A percentile compares a stretch with the other conserved stretches of the same genome.
These are phyloP conservation scores for Climacium dendroides DNA, from an alignment of 225 moss, liverwort and hornwort species.

Conservation along the genomic window DNA sequence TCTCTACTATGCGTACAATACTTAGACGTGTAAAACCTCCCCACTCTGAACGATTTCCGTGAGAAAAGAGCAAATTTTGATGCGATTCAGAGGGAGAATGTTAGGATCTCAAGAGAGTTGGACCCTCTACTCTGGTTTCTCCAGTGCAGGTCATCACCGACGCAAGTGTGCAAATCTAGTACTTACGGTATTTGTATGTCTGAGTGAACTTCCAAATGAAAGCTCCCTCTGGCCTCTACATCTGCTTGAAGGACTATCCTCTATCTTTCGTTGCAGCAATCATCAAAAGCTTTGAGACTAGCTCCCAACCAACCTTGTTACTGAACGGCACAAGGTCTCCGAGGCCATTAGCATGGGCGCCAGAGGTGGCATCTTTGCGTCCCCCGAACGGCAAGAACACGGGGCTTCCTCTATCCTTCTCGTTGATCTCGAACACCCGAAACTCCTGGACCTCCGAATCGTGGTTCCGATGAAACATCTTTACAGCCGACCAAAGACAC, in stretches of 20 bases:
- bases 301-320: slow-evolving; percentile 24
- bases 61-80: background rate
- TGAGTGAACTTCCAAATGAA: background rate
- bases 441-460: slow-evolving; percentile 23
- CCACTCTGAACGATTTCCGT: background rate
- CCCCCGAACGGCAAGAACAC: background rate
- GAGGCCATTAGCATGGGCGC: background rate
- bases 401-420: slow-evolving; percentile 24
- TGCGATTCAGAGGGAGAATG: background rate
- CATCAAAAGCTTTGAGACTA: background rate
- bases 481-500: background rate
- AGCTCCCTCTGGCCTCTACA: background rate
- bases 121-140: background rate
- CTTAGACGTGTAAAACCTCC: background rate
- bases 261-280: background rate
- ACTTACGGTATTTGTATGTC: background rate
- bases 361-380: background rate
- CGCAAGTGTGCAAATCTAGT: background rate
- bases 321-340: slow-evolving; percentile 45
- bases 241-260: background rate
- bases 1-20: background rate
- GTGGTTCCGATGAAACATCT: background rate
- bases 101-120: background rate
- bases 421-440: slow-evolving; percentile 36
- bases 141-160: background rate